Conservation (phyloP, 441 rosid genomes). For the Gossypium gossypioides region DNA sequence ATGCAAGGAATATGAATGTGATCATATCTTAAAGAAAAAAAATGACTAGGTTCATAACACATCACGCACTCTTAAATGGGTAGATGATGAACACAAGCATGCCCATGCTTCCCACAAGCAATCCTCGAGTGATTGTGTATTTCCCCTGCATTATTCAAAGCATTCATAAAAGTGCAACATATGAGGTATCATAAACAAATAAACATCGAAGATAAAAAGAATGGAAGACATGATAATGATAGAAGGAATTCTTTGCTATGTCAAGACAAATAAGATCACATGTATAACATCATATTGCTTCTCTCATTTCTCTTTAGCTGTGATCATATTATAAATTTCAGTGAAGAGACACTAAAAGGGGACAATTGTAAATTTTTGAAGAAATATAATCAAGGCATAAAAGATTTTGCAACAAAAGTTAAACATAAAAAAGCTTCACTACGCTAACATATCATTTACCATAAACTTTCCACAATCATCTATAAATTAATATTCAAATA, state of each 20-base stretch:
- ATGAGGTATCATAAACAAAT: neutral
- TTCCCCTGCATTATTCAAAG: constrained; percentile 40
- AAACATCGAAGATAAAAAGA: neutral
- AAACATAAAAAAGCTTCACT: neutral
- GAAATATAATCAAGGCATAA: neutral
- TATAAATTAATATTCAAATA: neutral
- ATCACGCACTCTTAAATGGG: constrained; percentile 64
- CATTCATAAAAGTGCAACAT: neutral
- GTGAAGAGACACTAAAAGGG: neutral
- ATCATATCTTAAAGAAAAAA: constrained; percentile 8
- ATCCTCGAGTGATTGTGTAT: constrained; percentile 57
- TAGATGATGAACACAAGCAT: constrained; percentile 79
- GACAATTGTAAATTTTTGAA: neutral
- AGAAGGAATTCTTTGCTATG: neutral
- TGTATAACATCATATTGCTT: neutral
- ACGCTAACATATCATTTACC: neutral
- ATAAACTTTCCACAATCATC: constrained; percentile 3
- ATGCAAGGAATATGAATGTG: constrained; percentile 10
- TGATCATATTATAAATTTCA: neutral
- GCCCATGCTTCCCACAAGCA: constrained; percentile 99
- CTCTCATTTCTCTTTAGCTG: neutral
- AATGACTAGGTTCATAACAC: constrained; percentile 15
- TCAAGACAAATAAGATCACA: neutral
- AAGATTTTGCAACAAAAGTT: neutral
- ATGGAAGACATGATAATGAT: neutral